Base-by-base conservation (phyloP, 371 early-diverging fungal genomes). In the Mortierella sp. region DNA sequence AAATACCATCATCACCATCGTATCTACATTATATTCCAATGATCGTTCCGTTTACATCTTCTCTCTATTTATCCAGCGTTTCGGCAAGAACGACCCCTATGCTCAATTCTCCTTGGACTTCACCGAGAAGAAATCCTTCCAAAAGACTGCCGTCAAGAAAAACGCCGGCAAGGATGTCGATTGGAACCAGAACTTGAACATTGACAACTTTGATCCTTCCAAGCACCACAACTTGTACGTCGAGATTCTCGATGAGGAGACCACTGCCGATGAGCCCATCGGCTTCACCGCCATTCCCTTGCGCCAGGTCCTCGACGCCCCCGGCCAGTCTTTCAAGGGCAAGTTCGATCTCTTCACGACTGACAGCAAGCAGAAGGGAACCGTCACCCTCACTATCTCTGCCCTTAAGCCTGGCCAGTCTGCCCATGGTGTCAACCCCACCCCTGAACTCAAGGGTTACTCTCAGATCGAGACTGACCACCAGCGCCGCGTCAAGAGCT, bases 201-300 rank as follows among this genome's bases (percentile, higher is more conserved):
- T 69, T 34, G 60, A 61, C 17, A 37, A 58, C 28, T 66, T 83
- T 49, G 66, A 83, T 15, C 75, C 84, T 47, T 68, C 75, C 63
- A 76, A 77, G 53, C 79, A 85, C 53, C 64, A 83, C 26, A 67
- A 83, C 29, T 84, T 90, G 40, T 90, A 71, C 57, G 75, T 90
- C 29, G 88, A 89, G 72, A 83, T 90, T 40, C 65, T 88, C 56
- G 87, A 90, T 40, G 82, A 86, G 58, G 90, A 89, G 61, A 42
- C 53, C 13, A 67, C 72, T 10, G 68, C 61, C 23, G 82, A 86
- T 56, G 84, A 83, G 64, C 83, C 86, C 59, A 90, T 90, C 49
- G 90, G 86, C 64, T 90, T 88, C 75, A 70, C 84, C 57, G 86
- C 88, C 54, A 88, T 90, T 37, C 88, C 88, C 32, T 73, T 90